phyloP scores from a whole-genome alignment of 495 filamentous ascomycete species.

The Penicillium soppii region DNA sequence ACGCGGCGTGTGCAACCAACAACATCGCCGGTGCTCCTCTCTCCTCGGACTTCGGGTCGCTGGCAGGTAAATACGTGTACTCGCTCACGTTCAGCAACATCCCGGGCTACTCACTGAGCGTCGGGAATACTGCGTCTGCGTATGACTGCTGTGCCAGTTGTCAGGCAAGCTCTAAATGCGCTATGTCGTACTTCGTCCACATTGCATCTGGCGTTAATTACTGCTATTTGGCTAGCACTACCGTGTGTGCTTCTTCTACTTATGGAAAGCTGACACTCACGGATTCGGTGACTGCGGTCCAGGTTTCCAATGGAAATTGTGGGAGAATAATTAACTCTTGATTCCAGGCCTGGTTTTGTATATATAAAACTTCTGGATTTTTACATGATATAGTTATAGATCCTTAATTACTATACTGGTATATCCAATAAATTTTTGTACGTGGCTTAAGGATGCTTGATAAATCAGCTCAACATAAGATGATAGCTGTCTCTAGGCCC shows the following conservation, averaged over 20 bases:
- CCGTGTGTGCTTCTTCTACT: background rate
- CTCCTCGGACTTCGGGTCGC: conserved; percentile 2
- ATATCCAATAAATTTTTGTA: too few species aligned
- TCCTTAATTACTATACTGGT: too few species aligned
- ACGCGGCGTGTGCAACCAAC: conserved; percentile 7
- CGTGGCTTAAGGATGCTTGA: too few species aligned
- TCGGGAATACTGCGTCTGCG: background rate
- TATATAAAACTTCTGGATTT: too few species aligned
- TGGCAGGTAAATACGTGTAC: background rate
- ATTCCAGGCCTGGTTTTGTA: too few species aligned
- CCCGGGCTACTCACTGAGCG: background rate
- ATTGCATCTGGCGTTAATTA: background rate
- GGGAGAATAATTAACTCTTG: too few species aligned
- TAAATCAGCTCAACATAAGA: too few species aligned
- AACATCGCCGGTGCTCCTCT: conserved; percentile 7
- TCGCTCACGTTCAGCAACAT: background rate
- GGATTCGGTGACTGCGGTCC: too few species aligned
- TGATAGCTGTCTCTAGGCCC: too few species aligned
- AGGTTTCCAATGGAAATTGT: too few species aligned
- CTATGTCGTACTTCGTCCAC: background rate
- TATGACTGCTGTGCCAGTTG: background rate
- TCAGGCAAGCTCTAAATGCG: background rate
- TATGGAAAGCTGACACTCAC: too few species aligned
- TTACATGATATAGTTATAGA: too few species aligned
- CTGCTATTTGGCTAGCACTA: background rate